Evolutionary conservation across 2,329 filamentous ascomycete species (phyloP), one percentile per base, ranked within the genome.

Genomic region (Sporothrix euskadiensis): DNA sequence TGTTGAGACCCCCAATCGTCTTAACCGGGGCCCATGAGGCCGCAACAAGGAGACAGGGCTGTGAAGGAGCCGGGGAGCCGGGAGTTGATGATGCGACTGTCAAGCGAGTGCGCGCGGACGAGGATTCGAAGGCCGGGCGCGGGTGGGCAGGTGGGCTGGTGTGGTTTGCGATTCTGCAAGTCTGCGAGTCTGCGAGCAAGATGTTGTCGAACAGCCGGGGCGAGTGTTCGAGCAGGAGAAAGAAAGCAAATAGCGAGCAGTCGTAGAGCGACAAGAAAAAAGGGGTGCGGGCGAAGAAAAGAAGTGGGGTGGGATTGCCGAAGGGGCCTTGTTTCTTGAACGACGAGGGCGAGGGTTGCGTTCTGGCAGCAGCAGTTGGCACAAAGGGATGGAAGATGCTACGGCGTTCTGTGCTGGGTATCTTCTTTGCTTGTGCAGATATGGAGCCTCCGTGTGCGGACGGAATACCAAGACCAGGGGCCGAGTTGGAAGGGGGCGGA

Each of bases 11-110:
- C 59, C 61, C 39, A 73, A 47, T 61, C 39, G 63, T 71, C 57
- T 70, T 73, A 75, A 73, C 68, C 44, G 44, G 74, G 61, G 19
- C 61, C 61, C 59, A 61, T 69, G 41, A 35, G 73, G 49, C n/a
- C 61, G 47, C 56, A 66, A 39, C 32, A 41, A n/a, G 19, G 26
- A 65, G 39, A 12, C 39, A 66, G 56, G 56, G 56, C n/a, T 59
- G 56, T 7, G 26, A 19, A 35, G 30, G 6, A 59, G 56, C 56
- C 35, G 5, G 14, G 30, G 19, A 59, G 56, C 56, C 32, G 30
- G 56, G 30, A 32, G 56, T 16, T 32, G 12, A 32, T 35, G 19
- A 39, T 22, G 59, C 59, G 59, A 44, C 26, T 7, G 22, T 56
- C 16, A 22, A 56, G 61, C 61, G 39, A 10, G 35, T 22, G 39